Percentiles rank a stretch among this genome's conserved stretches.
Evolutionary conservation across 176 grass and related monocot genomes (phyloP).

Genomic region (Zoysia japonica): DNA sequence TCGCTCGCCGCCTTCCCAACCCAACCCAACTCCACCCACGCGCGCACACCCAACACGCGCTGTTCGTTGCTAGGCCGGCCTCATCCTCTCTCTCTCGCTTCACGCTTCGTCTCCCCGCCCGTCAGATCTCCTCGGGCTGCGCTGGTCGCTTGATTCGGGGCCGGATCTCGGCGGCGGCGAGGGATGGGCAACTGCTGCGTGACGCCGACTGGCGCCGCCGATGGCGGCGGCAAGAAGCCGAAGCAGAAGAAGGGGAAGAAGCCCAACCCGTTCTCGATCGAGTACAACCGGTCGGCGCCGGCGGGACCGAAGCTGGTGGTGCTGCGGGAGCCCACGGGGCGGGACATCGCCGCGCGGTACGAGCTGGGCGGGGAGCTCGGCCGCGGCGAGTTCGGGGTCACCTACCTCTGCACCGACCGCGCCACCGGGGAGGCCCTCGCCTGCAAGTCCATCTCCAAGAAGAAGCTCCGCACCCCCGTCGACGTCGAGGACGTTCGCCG

Average conservation of each 20-base stretch:
- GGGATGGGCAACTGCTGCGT: slow-evolving; percentile 88
- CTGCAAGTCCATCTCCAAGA: slow-evolving; percentile 94
- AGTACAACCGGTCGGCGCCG: slow-evolving; percentile 65
- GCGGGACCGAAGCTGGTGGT: slow-evolving; percentile 41
- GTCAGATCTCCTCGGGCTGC: slow-evolving; percentile 30
- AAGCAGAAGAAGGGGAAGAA: slow-evolving; percentile 76
- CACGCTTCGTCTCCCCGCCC: background rate
- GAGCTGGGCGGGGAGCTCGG: slow-evolving; percentile 82
- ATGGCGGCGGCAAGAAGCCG: slow-evolving; percentile 25
- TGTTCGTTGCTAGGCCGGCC: slow-evolving; percentile 37
- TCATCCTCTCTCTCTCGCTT: background rate
- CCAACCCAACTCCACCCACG: background rate
- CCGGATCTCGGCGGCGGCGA: slow-evolving; percentile 16
- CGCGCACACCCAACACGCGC: slow-evolving; percentile 38
- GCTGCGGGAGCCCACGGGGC: slow-evolving; percentile 55
- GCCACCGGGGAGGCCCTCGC: slow-evolving; percentile 47
- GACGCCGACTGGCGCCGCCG: slow-evolving; percentile 17
- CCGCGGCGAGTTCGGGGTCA: slow-evolving; percentile 84
- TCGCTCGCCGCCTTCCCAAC: background rate
- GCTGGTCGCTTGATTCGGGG: slow-evolving; percentile 30
- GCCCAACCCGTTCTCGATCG: slow-evolving; percentile 77
- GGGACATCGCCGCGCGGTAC: slow-evolving; percentile 65
- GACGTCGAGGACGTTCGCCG: slow-evolving; percentile 86
- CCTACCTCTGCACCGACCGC: slow-evolving; percentile 86
- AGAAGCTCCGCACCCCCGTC: slow-evolving; percentile 75